phyloP scores from a whole-genome alignment of 768 basidiomycete species.

The Hygrophorus russula region DNA sequence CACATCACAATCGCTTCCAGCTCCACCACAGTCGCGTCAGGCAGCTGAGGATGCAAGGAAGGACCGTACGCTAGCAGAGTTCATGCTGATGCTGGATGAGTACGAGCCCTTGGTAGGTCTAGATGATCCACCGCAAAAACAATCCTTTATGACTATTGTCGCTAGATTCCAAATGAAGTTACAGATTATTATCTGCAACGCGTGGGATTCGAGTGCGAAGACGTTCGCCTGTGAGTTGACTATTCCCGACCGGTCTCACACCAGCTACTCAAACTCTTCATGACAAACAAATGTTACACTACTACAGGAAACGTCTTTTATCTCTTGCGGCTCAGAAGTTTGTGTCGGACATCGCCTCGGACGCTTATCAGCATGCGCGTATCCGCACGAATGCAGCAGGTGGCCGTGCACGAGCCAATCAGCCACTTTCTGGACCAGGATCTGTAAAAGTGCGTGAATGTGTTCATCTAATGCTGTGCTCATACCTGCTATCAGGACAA shows the following conservation, averaged over 20 bases:
- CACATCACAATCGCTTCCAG: conserved; percentile 13
- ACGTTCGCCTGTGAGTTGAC: conserved; percentile 72
- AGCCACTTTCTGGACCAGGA: conserved; percentile 43
- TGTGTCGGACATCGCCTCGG: conserved; percentile 90
- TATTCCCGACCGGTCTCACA: conserved; percentile 5
- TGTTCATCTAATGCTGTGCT: background rate
- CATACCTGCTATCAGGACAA: conserved; percentile 46
- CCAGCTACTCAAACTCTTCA: background rate
- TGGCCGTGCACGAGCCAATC: conserved; percentile 56
- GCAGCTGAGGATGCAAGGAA: conserved; percentile 75
- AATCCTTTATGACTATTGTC: background rate
- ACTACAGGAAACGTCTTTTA: conserved; percentile 76
- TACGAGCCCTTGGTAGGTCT: conserved; percentile 81
- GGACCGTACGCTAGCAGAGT: conserved; percentile 85
- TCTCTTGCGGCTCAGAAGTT: conserved; percentile 97
- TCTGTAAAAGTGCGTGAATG: conserved; percentile 45
- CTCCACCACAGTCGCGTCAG: conserved; percentile 53
- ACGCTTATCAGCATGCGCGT: conserved; percentile 96
- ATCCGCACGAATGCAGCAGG: conserved; percentile 83
- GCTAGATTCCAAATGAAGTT: conserved; percentile 92
- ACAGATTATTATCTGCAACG: conserved; percentile 95
- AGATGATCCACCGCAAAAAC: background rate
- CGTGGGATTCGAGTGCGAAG: conserved; percentile 93
- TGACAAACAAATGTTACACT: background rate
- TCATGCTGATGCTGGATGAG: conserved; percentile 92